Evolutionary conservation across 164 flowering plant species (phyloP).

Genomic region (Annona squamosa): DNA sequence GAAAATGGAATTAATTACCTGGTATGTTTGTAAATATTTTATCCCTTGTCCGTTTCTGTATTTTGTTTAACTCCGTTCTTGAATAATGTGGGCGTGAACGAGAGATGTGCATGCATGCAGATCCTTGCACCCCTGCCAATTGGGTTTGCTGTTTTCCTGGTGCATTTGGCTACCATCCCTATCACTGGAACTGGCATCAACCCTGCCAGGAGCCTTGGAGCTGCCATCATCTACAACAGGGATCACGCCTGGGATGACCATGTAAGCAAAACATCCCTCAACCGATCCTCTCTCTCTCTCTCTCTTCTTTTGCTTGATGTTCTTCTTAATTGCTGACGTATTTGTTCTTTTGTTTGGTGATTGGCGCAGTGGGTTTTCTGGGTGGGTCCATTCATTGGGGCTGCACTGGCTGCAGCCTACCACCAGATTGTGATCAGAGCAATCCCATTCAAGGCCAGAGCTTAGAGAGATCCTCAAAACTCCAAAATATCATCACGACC

Average conservation of each 20-base stretch:
- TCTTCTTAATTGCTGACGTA: background rate
- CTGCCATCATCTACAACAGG: slow-evolving; percentile 57
- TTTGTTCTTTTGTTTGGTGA: background rate
- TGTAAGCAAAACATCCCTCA: slow-evolving; percentile 23
- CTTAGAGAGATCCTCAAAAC: slow-evolving; percentile 6
- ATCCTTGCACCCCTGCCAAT: slow-evolving; percentile 60
- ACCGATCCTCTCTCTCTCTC: background rate
- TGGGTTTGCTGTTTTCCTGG: slow-evolving; percentile 68
- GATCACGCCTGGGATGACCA: slow-evolving; percentile 58
- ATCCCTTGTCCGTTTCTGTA: no score
- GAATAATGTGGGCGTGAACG: no score
- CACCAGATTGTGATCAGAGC: slow-evolving; percentile 55
- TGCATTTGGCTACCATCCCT: slow-evolving; percentile 71
- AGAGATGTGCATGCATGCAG: slow-evolving; percentile 17
- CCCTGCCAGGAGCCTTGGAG: slow-evolving; percentile 70
- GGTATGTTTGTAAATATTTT: no score
- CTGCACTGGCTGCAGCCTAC: slow-evolving; percentile 53
- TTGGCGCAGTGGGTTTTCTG: slow-evolving; percentile 49
- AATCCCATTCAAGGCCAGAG: slow-evolving; percentile 45
- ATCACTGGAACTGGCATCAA: slow-evolving; percentile 69
- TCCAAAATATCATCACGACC: background rate
- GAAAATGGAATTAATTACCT: no score
- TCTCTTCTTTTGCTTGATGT: background rate
- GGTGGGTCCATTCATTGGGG: slow-evolving; percentile 65
- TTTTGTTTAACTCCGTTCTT: no score